These are phyloP conservation scores for Magnusiomyces fungicola DNA, from an alignment of 1,139 yeast species.

Conservation along the genomic window DNA sequence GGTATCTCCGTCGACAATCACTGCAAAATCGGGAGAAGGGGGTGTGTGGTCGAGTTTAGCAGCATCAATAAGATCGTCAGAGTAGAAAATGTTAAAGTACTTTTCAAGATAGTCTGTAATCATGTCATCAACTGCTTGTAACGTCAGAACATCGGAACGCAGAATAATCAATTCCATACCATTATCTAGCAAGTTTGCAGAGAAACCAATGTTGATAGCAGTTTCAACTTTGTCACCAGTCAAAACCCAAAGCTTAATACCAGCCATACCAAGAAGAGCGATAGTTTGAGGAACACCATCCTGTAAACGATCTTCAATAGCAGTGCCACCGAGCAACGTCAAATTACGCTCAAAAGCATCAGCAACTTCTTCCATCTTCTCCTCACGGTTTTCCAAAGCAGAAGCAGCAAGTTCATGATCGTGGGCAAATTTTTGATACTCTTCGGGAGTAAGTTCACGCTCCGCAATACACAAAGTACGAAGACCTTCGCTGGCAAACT, in stretches of 20 bases:
- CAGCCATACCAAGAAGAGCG: constrained; percentile 90
- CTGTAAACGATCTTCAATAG: constrained; percentile 94
- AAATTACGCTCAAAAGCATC: constrained; percentile 70
- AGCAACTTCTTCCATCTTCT: constrained; percentile 60
- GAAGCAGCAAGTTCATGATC: constrained; percentile 67
- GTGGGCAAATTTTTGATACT: constrained; percentile 55
- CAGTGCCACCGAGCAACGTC: constrained; percentile 86
- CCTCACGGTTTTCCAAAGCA: constrained; percentile 73
- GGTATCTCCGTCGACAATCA: constrained; percentile 90
- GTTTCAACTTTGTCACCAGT: constrained; percentile 99
- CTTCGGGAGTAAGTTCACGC: constrained; percentile 49
- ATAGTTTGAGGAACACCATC: constrained; percentile 85
- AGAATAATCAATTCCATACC: constrained; percentile 86
- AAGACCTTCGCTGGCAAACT: constrained; percentile 97
- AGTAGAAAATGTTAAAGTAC: constrained; percentile 57
- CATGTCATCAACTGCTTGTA: constrained; percentile 44
- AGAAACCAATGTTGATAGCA: constrained; percentile 91
- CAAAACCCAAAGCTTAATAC: constrained; percentile 96
- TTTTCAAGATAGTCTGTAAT: constrained; percentile 52
- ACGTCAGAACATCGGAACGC: constrained; percentile 33
- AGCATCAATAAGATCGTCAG: constrained; percentile 45
- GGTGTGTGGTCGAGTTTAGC: constrained; percentile 71
- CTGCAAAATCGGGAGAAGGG: constrained; percentile 69
- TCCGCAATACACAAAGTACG: constrained; percentile 90
- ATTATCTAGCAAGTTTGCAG: constrained; percentile 83